Evolutionary conservation across 2,329 filamentous ascomycete genomes (phyloP).

Genomic region (Neoscytalidium dimidiatum): DNA sequence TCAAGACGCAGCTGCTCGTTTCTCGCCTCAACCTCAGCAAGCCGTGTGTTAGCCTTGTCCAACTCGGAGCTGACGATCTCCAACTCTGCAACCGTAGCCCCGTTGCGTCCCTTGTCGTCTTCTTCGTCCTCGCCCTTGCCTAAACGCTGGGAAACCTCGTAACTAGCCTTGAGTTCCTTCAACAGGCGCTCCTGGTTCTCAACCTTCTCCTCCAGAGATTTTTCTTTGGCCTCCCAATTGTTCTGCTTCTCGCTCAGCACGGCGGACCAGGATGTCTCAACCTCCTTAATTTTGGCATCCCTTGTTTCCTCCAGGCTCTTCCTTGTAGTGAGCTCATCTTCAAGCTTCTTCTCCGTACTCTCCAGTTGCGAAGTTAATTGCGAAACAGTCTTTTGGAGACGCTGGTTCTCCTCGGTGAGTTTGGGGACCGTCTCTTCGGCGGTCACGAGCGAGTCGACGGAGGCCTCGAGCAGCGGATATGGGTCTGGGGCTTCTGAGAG

Average conservation of each 20-base stretch:
- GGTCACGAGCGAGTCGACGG: conserved; percentile 88
- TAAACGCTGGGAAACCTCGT: conserved; percentile 91
- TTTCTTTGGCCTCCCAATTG: conserved; percentile 95
- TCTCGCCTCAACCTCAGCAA: conserved; percentile 88
- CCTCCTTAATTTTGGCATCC: conserved; percentile 80
- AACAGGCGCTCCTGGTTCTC: conserved; percentile 90
- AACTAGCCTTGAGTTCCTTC: conserved; percentile 94
- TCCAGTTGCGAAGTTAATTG: conserved; percentile 80
- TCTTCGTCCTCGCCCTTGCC: conserved; percentile 70
- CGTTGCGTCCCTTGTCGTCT: conserved; percentile 56
- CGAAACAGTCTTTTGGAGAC: conserved; percentile 76
- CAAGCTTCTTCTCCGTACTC: conserved; percentile 76
- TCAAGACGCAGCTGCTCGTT: conserved; percentile 93
- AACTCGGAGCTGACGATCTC: conserved; percentile 92
- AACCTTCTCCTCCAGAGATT: conserved; percentile 85
- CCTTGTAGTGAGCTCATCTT: conserved; percentile 72
- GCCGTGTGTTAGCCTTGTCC: conserved; percentile 80
- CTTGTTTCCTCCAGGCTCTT: conserved; percentile 75
- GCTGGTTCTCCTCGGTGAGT: conserved; percentile 83
- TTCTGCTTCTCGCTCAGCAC: conserved; percentile 91
- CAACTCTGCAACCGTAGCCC: conserved; percentile 83
- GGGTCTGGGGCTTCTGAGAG: conserved; percentile 95
- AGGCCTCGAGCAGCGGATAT: conserved; percentile 93
- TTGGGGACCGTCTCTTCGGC: conserved; percentile 92
- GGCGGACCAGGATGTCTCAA: conserved; percentile 86